phyloP scores from a whole-genome alignment of 371 early-diverging fungal species.

The Fennellomyces sp. region DNA sequence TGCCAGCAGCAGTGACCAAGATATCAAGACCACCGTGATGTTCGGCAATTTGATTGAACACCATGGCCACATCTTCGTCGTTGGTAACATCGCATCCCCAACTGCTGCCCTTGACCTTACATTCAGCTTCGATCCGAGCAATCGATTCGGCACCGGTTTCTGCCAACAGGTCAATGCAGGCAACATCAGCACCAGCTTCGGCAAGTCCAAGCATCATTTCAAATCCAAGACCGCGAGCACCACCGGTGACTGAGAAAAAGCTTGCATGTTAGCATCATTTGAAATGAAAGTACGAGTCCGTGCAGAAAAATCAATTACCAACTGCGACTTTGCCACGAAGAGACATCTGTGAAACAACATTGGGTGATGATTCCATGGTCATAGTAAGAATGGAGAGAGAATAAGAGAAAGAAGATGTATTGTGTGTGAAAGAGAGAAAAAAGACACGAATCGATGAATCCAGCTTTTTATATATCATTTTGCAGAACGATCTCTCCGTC shows the following conservation, averaged over 20 bases:
- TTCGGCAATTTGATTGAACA: conserved; percentile 32
- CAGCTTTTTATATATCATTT: background rate
- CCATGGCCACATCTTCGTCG: conserved; percentile 28
- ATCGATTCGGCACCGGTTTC: conserved; percentile 25
- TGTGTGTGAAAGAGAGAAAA: background rate
- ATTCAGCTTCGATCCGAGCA: conserved; percentile 18
- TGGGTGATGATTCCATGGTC: conserved; percentile 15
- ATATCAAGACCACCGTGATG: conserved; percentile 30
- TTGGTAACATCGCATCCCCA: conserved; percentile 46
- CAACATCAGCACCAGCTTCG: conserved; percentile 42
- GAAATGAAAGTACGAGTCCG: background rate
- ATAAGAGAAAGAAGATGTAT: background rate
- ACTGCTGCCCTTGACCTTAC: conserved; percentile 28
- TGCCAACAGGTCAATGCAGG: conserved; percentile 34
- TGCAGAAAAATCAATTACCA: conserved; percentile 18
- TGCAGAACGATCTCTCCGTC: too few species aligned
- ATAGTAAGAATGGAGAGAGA: too few species aligned
- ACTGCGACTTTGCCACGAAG: conserved; percentile 42
- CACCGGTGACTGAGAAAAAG: conserved; percentile 36
- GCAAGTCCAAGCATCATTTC: conserved; percentile 51
- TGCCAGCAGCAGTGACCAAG: conserved; percentile 30
- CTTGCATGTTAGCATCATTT: background rate
- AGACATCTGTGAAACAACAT: conserved; percentile 27
- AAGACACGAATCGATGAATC: background rate
- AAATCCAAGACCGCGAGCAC: conserved; percentile 49